Conservation (phyloP, 371 early-diverging fungal species). For the Amoeboaphelidium protococcarum region DNA sequence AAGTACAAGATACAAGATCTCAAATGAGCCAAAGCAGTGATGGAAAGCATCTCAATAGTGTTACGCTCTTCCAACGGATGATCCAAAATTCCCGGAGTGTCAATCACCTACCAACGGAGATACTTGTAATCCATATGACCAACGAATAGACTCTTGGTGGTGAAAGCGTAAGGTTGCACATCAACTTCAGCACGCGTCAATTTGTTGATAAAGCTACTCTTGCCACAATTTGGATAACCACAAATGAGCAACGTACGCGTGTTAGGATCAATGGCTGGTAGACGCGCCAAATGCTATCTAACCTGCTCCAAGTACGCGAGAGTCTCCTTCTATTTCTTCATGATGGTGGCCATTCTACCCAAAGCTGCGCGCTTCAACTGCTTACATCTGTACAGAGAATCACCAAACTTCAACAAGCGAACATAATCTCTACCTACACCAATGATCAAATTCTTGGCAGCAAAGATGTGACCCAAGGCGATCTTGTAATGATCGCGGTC, state of each 20-base stretch:
- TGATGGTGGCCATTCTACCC: slow-evolving; percentile 97
- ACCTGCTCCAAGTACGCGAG: slow-evolving; percentile 98
- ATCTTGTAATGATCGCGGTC: slow-evolving; percentile 99
- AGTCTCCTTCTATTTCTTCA: slow-evolving; percentile 95
- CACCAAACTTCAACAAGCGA: slow-evolving; percentile 96
- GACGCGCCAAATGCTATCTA: slow-evolving; percentile 91
- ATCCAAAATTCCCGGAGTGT: slow-evolving; percentile 99
- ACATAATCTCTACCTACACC: slow-evolving; percentile 93
- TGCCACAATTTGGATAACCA: slow-evolving; percentile 99
- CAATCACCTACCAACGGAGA: slow-evolving; percentile 98
- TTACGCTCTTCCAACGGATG: slow-evolving; percentile 98
- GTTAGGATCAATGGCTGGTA: slow-evolving; percentile 96
- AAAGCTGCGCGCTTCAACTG: slow-evolving; percentile 97
- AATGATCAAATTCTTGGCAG: slow-evolving; percentile 82
- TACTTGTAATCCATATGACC: slow-evolving; percentile 99
- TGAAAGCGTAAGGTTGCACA: slow-evolving; percentile 99
- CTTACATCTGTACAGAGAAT: slow-evolving; percentile 97
- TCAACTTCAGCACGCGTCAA: slow-evolving; percentile 98
- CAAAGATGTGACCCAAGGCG: slow-evolving; percentile 96
- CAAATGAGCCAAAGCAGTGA: slow-evolving; percentile 98
- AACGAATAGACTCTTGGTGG: slow-evolving; percentile 98
- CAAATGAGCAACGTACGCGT: slow-evolving; percentile 95
- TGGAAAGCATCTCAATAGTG: slow-evolving; percentile 99
- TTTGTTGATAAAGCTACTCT: slow-evolving; percentile 99
- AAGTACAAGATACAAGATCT: slow-evolving; percentile 95